Percentiles rank a stretch among this genome's conserved stretches.
Evolutionary conservation across 148 eudicot species (phyloP).

Genomic region (Cornus florida): DNA sequence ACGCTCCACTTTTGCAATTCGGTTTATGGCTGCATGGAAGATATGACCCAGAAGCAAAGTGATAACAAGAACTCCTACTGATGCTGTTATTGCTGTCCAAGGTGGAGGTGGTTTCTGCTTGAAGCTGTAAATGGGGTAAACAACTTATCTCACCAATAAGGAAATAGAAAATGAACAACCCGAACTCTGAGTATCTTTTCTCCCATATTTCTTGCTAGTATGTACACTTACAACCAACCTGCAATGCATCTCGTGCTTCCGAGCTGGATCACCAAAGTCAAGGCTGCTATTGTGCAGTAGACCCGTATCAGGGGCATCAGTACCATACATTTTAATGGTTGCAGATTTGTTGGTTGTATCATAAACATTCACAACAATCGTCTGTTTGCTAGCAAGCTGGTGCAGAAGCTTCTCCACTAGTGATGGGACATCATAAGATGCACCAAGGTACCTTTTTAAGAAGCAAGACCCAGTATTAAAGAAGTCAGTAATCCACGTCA

Average conservation of each 20-base stretch:
- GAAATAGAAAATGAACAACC: background rate
- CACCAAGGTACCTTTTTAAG: constrained; percentile 77
- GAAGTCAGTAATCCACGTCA: background rate
- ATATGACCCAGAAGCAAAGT: constrained; percentile 60
- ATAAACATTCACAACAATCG: constrained; percentile 84
- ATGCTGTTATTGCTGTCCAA: constrained; percentile 62
- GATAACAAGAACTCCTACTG: constrained; percentile 54
- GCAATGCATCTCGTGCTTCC: constrained; percentile 97
- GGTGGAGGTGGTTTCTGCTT: constrained; percentile 66
- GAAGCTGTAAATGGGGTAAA: constrained; percentile 41
- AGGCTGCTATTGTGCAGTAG: constrained; percentile 63
- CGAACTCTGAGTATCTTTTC: background rate
- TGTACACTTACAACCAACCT: constrained; percentile 43
- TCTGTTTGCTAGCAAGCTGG: constrained; percentile 94
- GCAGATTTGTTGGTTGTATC: constrained; percentile 62
- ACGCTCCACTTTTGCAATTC: constrained; percentile 59
- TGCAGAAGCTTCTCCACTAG: constrained; percentile 88
- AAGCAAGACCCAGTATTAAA: background rate
- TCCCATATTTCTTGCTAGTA: background rate
- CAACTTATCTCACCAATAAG: background rate
- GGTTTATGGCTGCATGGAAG: constrained; percentile 58
- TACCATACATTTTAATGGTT: constrained; percentile 81
- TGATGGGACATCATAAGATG: constrained; percentile 84
- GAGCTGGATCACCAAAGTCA: constrained; percentile 91
- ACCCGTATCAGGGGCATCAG: constrained; percentile 59